Conservation (phyloP, 768 basidiomycete species). For the Leccinum incarnatum region DNA sequence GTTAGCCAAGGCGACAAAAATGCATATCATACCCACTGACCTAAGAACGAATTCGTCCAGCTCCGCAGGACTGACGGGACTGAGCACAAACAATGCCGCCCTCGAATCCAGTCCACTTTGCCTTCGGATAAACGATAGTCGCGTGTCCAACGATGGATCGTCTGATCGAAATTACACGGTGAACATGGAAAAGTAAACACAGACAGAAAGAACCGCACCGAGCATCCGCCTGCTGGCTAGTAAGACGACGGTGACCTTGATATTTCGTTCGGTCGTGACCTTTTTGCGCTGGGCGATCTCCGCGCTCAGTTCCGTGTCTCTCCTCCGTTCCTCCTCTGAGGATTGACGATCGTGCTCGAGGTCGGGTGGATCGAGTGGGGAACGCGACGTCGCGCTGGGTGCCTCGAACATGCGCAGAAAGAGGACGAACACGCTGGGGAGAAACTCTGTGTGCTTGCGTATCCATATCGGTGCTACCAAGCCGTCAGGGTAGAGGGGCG, state of each 20-base stretch:
- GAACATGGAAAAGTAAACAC: not conserved
- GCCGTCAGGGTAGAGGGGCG: conserved; percentile 92
- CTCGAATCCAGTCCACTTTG: too few relatives aligned
- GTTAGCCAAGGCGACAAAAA: not conserved
- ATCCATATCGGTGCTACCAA: conserved; percentile 98
- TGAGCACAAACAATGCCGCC: too few relatives aligned
- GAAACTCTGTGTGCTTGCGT: conserved; percentile 86
- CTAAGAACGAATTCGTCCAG: conserved; percentile 87
- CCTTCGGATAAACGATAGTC: too few relatives aligned
- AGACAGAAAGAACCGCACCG: conserved; percentile 46
- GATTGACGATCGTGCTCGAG: conserved; percentile 54
- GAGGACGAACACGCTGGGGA: conserved; percentile 92
- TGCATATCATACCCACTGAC: conserved; percentile 34
- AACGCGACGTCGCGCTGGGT: conserved; percentile 40
- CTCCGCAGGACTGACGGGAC: too few relatives aligned
- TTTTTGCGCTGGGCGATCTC: too few relatives aligned
- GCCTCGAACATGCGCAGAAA: conserved; percentile 83
- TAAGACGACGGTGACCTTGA: conserved; percentile 94
- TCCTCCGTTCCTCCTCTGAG: conserved; percentile 63
- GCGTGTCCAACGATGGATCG: too few relatives aligned
- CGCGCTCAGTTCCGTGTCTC: conserved; percentile 73
- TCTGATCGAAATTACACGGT: not conserved
- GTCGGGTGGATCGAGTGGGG: conserved; percentile 56
- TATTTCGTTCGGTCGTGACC: conserved; percentile 45
- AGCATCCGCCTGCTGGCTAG: conserved; percentile 87